Base-by-base conservation (phyloP, 768 basidiomycete species). In the Pseudohyphozyma bogoriensis region DNA sequence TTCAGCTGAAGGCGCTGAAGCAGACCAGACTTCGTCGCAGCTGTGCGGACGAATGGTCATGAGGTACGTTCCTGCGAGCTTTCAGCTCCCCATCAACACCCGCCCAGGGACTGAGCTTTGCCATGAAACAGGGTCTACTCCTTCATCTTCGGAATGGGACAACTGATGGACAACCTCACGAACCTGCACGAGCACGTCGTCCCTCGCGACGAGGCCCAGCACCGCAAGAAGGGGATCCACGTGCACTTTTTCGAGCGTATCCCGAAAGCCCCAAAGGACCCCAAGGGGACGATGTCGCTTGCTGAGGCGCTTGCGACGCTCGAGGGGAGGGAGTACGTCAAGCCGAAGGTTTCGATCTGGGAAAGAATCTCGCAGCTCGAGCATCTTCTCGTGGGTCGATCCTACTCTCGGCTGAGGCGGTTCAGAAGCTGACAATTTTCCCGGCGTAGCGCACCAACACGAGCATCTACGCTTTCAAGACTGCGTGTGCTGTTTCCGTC, bases 201-300 rank as follows among this genome's bases (percentile, higher is more conserved):
- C n/a, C 50, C 53, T 2, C 60, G 50, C 16, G 47, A 45, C 2
- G 29, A 46, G 2, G 31, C 56, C 4, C 63, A 62, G 24, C 56
- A 63, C n/a, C 45, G n/a, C 26, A 57, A 61, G 55, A 16, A 12
- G 13, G 12, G 51, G 24, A 24, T 47, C 8, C 69, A 72, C 49
- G 47, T 74, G 29, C 73, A 74, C 56, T 60, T 73, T 51, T 70
- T 71, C 53, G 73, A 74, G 52, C 57, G 35, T 11, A 56, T 70
- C 13, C 57, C 55, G 29, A 64, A 52, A 42, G 39, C 53, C 16
- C 26, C 45, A 2, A 56, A 60, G 28, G 66, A 11, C 18, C 26
- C 18, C 11, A 45, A 60, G 35, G 8, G 56, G 13, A 59, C 65
- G 31, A 56, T 74, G 32, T 52, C 64, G 6, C 50, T 73, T 8